Conservation (phyloP, 2,329 filamentous ascomycete genomes). For the Dactylellina haptotyla region DNA sequence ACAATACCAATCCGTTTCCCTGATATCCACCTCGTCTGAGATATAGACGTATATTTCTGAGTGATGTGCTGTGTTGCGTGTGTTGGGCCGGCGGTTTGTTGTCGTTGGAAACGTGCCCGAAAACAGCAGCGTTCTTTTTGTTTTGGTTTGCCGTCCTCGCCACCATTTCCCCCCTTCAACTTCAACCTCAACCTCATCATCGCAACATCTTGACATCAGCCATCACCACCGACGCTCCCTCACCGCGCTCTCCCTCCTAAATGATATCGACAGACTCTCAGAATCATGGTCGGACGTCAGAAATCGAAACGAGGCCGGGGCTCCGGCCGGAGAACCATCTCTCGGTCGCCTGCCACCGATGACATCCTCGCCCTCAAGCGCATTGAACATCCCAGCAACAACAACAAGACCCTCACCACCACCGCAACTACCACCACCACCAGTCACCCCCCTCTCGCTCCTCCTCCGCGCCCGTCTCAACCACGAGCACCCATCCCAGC, state of each 20-base stretch:
- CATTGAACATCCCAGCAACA: no score
- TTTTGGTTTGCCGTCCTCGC: slow-evolving; percentile 49
- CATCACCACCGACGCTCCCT: background rate
- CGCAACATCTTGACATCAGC: background rate
- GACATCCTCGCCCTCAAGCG: slow-evolving; percentile 29
- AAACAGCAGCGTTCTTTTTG: slow-evolving; percentile 25
- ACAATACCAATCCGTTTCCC: background rate
- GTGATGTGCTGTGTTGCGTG: slow-evolving; percentile 18
- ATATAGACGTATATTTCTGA: background rate
- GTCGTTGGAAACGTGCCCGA: slow-evolving; percentile 45
- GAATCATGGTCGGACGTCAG: slow-evolving; percentile 44
- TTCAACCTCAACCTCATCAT: slow-evolving; percentile 16
- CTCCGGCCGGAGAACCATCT: slow-evolving; percentile 24
- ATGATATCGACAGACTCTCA: slow-evolving; percentile 7
- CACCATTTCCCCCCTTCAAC: slow-evolving; percentile 7
- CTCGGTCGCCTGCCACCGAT: slow-evolving; percentile 31
- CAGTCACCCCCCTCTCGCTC: slow-evolving; percentile 31
- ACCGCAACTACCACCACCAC: background rate
- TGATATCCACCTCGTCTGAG: background rate
- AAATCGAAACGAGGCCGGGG: slow-evolving; percentile 39
- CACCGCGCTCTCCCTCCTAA: slow-evolving; percentile 4
- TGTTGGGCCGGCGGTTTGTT: slow-evolving; percentile 27
- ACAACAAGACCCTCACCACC: no score
- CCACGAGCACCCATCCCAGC: background rate
- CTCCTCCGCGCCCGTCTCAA: slow-evolving; percentile 8